These are phyloP conservation scores for Polygonum maritimum DNA, from an alignment of 148 eudicot species.

Conservation along the genomic window DNA sequence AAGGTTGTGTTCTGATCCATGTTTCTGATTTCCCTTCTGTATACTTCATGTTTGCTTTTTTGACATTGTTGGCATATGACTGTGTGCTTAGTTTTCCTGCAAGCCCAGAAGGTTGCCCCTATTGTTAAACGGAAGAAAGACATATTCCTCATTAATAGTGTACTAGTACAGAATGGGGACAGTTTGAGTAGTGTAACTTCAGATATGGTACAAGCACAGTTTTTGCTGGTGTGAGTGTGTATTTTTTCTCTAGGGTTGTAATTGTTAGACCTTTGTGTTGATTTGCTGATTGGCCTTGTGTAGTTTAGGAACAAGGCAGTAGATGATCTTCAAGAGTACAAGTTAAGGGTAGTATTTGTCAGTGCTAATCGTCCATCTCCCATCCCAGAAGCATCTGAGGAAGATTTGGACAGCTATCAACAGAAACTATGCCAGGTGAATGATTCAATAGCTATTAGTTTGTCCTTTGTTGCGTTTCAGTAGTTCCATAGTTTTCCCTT, in stretches of 20 bases:
- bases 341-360: slow-evolving; percentile 4
- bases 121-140: not conserved
- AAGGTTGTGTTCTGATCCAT: not conserved
- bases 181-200: not conserved
- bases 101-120: not conserved
- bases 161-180: not conserved
- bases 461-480: not conserved
- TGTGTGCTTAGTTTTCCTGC: not conserved
- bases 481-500: not conserved
- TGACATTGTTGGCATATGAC: not conserved
- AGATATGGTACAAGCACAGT: not conserved
- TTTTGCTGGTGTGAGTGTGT: not conserved
- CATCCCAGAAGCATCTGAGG: slow-evolving; percentile 9
- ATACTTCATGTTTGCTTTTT: not conserved
- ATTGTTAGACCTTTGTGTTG: not conserved
- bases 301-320: slow-evolving; percentile 8
- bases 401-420: not conserved
- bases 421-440: not conserved
- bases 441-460: not conserved
- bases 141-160: slow-evolving; percentile 9
- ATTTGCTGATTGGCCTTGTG: not conserved
- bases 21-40: not conserved
- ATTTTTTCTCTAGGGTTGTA: not conserved
- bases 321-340: slow-evolving; percentile 7
- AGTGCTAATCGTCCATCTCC: slow-evolving; percentile 10